A percentile compares a stretch with the other conserved stretches of the same genome.
Conservation (phyloP, 1,284 basidiomycete genomes). For the Apiotrichum veenhuisii region DNA sequence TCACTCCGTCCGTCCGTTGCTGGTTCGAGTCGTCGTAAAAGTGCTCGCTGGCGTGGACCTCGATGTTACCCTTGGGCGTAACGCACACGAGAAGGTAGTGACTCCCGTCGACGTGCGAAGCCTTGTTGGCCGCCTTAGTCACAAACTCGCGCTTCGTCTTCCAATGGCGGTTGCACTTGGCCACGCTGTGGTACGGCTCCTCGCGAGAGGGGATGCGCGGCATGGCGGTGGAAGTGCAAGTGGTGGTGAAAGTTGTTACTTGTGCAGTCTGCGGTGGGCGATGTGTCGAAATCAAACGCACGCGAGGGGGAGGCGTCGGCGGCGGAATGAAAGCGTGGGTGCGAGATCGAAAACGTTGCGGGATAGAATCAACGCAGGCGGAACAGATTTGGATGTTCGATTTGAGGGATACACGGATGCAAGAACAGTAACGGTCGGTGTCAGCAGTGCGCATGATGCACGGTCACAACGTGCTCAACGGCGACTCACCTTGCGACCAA, state of each 20-base stretch:
- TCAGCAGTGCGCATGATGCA: conserved; percentile 1
- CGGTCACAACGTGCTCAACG: background rate
- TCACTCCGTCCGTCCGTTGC: conserved; percentile 26
- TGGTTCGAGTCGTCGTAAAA: conserved; percentile 35
- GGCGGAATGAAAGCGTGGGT: background rate
- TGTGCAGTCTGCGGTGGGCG: too few relatives aligned
- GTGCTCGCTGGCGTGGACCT: conserved; percentile 54
- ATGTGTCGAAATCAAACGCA: background rate
- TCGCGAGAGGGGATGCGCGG: conserved; percentile 55
- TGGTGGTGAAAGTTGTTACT: background rate
- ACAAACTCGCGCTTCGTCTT: conserved; percentile 56
- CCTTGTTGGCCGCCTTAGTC: conserved; percentile 53
- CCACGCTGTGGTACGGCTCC: conserved; percentile 54
- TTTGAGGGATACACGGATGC: too few relatives aligned
- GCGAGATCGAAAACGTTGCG: background rate
- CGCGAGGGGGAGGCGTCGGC: background rate
- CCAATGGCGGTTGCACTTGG: conserved; percentile 55
- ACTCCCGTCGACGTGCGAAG: conserved; percentile 54
- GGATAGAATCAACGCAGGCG: background rate
- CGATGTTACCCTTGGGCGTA: conserved; percentile 54
- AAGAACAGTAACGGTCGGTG: conserved; percentile 3
- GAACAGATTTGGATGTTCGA: too few relatives aligned
- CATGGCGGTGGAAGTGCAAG: conserved; percentile 34
- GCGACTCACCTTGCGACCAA: conserved; percentile 1
- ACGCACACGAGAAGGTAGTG: conserved; percentile 57